phyloP scores from a whole-genome alignment of 768 basidiomycete species.

The Termitomyces sp. region DNA sequence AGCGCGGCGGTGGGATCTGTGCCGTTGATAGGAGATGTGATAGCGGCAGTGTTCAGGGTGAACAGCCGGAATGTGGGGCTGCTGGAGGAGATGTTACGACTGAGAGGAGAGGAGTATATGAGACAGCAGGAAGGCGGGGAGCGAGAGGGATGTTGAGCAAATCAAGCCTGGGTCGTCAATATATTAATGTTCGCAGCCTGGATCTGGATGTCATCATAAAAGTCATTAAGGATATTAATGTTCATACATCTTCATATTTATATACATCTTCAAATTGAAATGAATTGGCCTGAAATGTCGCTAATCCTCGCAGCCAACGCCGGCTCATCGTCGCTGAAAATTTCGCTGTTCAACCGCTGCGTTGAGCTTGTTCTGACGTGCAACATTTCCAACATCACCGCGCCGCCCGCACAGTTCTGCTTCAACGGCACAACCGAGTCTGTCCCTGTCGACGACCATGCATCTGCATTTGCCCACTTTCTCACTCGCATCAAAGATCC shows the following conservation, averaged over 20 bases:
- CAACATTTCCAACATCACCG: conserved; percentile 45
- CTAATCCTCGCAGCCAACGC: conserved; percentile 70
- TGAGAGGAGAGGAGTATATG: conserved; percentile 71
- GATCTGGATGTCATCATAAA: conserved; percentile 14
- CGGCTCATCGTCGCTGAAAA: conserved; percentile 84
- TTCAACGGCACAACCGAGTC: conserved; percentile 27
- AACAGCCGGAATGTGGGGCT: conserved; percentile 87
- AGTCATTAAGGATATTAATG: no score
- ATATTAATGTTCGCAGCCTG: no score
- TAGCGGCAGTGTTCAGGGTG: conserved; percentile 74
- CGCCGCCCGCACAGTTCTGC: conserved; percentile 29
- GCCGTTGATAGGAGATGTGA: conserved; percentile 71
- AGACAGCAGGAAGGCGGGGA: conserved; percentile 33
- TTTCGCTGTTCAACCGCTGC: conserved; percentile 51
- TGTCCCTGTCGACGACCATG: conserved; percentile 48
- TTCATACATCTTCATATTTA: no score
- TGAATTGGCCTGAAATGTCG: no score
- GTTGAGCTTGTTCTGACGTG: conserved; percentile 42
- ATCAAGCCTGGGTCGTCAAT: conserved; percentile 54
- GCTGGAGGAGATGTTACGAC: conserved; percentile 77
- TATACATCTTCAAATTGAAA: no score
- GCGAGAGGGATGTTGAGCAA: conserved; percentile 31
- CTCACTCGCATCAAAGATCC: conserved; percentile 41
- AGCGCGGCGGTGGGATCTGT: conserved; percentile 60
- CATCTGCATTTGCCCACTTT: conserved; percentile 58